These are phyloP conservation scores for Aspergillus sp. DNA, from an alignment of 2,329 filamentous ascomycete genomes.

Conservation along the genomic window DNA sequence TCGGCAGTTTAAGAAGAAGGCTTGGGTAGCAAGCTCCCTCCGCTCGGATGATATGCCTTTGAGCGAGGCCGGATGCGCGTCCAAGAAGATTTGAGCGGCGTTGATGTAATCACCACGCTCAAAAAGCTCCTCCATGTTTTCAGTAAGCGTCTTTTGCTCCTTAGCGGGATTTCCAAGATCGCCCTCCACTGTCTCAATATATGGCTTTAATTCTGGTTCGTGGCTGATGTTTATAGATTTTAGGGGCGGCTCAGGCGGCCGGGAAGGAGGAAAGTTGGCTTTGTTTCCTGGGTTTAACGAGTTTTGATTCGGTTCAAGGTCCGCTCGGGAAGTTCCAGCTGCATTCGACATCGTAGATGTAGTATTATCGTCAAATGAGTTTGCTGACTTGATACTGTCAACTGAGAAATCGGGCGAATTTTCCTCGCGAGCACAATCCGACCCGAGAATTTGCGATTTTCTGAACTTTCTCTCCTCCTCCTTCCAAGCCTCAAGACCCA, in stretches of 20 bases:
- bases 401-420: background rate
- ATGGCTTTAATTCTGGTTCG: background rate
- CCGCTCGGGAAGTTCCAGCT: background rate
- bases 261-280: background rate
- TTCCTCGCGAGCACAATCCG: background rate
- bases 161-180: background rate
- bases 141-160: constrained; percentile 15
- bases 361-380: background rate
- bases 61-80: constrained; percentile 21
- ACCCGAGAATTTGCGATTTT: constrained; percentile 10
- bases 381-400: background rate
- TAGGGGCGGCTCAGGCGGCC: background rate
- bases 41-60: constrained; percentile 26
- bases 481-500: constrained; percentile 39
- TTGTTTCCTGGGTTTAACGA: background rate
- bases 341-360: background rate
- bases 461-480: constrained; percentile 22
- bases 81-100: constrained; percentile 38
- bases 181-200: background rate
- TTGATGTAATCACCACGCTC: constrained; percentile 31
- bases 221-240: background rate
- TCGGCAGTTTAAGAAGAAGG: constrained; percentile 39
- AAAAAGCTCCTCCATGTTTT: constrained; percentile 27
- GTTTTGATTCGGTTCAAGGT: background rate
- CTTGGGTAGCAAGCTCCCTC: constrained; percentile 29